Percentiles rank a stretch among this genome's conserved stretches.
These are phyloP conservation scores for Neonectria neomacrospora DNA, from an alignment of 2,329 filamentous ascomycete genomes.

Conservation along the genomic window DNA sequence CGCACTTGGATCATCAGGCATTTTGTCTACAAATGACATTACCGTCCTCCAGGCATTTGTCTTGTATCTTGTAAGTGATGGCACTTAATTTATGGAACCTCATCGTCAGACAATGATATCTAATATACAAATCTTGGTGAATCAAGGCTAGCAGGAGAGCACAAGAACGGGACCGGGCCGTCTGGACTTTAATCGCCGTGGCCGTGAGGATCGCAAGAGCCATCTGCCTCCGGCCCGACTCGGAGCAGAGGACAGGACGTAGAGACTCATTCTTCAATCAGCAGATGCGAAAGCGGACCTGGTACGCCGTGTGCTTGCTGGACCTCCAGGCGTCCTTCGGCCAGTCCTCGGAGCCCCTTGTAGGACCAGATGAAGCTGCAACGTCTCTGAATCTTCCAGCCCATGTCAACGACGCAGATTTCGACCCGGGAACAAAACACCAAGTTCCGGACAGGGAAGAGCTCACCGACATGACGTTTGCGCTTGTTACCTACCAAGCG, in stretches of 20 bases:
- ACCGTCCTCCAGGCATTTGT: conserved; percentile 47
- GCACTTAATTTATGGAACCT: not conserved
- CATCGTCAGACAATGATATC: not conserved
- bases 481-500: conserved; percentile 18
- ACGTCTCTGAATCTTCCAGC: not conserved
- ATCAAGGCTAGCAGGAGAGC: conserved; percentile 18
- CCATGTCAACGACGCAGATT: conserved; percentile 29
- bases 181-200: conserved; percentile 25
- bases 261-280: conserved; percentile 25
- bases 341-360: conserved; percentile 20
- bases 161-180: conserved; percentile 16
- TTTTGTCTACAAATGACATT: conserved; percentile 43
- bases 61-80: conserved; percentile 37
- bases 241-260: not conserved
- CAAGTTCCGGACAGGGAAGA: conserved; percentile 20
- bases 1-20: conserved; percentile 35
- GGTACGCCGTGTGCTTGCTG: conserved; percentile 26
- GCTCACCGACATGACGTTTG: conserved; percentile 29
- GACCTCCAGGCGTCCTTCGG: conserved; percentile 25
- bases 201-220: conserved; percentile 24
- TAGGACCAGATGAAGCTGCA: conserved; percentile 15
- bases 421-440: conserved; percentile 10
- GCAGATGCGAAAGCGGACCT: conserved; percentile 26
- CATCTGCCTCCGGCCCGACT: conserved; percentile 16
- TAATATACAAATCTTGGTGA: not conserved